Percentiles rank a stretch among this genome's conserved stretches.
Conservation (phyloP, 2,329 filamentous ascomycete genomes). For the Purpureocillium lavendulum region DNA sequence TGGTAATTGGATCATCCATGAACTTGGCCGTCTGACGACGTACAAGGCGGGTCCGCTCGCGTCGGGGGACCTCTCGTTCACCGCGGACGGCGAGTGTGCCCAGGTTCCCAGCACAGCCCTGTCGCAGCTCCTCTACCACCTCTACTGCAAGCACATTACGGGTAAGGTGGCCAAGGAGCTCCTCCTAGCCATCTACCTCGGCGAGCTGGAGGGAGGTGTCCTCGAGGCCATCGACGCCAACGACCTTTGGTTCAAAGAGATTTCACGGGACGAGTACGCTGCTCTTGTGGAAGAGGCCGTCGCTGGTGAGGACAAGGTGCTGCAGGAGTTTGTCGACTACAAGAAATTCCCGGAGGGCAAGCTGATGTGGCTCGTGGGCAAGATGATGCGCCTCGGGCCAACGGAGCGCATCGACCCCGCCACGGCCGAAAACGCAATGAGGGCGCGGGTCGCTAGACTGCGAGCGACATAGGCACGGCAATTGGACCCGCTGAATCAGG, state of each 20-base stretch:
- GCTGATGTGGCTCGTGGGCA: conserved; percentile 52
- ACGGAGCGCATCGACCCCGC: conserved; percentile 47
- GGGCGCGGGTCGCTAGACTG: conserved; percentile 16
- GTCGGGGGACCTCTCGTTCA: conserved; percentile 36
- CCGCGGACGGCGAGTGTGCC: conserved; percentile 35
- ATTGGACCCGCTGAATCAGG: too few relatives aligned
- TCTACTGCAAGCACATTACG: conserved; percentile 41
- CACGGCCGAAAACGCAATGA: conserved; percentile 40
- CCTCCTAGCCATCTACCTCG: conserved; percentile 42
- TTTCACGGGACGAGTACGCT: conserved; percentile 38
- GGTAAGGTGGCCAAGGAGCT: conserved; percentile 51
- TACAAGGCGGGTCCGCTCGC: conserved; percentile 61
- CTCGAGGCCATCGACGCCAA: conserved; percentile 34
- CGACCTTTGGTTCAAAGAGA: conserved; percentile 46
- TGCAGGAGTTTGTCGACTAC: conserved; percentile 35
- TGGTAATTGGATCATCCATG: conserved; percentile 65
- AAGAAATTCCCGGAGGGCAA: conserved; percentile 46
- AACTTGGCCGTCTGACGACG: conserved; percentile 60
- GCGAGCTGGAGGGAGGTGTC: conserved; percentile 35
- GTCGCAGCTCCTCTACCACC: conserved; percentile 40
- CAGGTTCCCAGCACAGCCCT: conserved; percentile 38
- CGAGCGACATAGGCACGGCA: conserved; percentile 1
- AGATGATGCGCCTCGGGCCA: conserved; percentile 46
- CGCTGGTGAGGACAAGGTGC: conserved; percentile 35
- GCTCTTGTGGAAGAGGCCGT: conserved; percentile 35